Base-by-base conservation (phyloP, 768 basidiomycete species). In the Gymnopilus dilepis region DNA sequence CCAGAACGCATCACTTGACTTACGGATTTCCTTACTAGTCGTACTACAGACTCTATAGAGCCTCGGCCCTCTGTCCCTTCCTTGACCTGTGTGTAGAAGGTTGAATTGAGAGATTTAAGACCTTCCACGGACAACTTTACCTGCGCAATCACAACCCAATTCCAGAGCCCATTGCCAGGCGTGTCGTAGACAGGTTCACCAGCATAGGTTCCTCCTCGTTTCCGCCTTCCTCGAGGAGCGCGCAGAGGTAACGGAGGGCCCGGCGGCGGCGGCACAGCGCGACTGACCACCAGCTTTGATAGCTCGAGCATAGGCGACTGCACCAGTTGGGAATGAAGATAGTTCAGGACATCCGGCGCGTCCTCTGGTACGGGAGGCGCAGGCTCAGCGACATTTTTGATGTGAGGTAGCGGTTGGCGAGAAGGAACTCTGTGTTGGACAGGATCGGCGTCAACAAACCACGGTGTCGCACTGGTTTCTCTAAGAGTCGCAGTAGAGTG, bases 21-120 rank as follows among this genome's bases (percentile, higher is more conserved):
- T 63, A 89, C 92, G 64, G 84, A 81, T 76, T 90, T 93, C 63
- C 91, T 79, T 26, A 92, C 83, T 12, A 84, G 72, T 51, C 90
- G 82, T 43, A 91, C 84, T 38, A 93, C 85, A 7, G 87, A 86
- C 69, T 93, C 90, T 58, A 94, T 87, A 1, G 87, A 84, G 6
- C 92, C 93, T 67, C 88, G 82, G 58, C 83, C 86, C 77, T 94
- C 92, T 6, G 90, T 90, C 8, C 92, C 92, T 66, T 92, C 90
- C 71, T 92, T 95, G 52, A 95, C 91, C 89, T 91, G 59, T 51
- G 19, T 62, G 12, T 2, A 28, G 37, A 31, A 41, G 17, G 24
- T 22, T 28, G 19, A 21, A 22, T 31, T 61, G 7, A 30, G 15
- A 7, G 26, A 60, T 33, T 6, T 45, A 37, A 40, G 54, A 15